Evolutionary conservation across 2,329 filamentous ascomycete species (phyloP).

Genomic region (Verticillium longisporum): DNA sequence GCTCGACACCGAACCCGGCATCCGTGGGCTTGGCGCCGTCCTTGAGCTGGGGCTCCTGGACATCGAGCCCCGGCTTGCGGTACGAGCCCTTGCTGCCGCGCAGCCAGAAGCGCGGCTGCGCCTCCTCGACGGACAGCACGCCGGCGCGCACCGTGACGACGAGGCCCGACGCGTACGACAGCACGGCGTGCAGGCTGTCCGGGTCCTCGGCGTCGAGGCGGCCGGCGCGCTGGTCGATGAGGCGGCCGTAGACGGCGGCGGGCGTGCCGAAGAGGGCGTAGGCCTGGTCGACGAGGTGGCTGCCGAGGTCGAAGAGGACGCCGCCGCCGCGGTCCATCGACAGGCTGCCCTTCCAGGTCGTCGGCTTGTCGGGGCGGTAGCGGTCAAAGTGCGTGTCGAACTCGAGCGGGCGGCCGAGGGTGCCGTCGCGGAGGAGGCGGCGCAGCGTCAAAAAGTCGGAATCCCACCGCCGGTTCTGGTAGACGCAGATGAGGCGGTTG

Average conservation of each 20-base stretch:
- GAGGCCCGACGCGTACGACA: slow-evolving; percentile 58
- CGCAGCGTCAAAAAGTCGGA: slow-evolving; percentile 66
- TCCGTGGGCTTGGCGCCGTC: slow-evolving; percentile 56
- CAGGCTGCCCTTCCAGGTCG: slow-evolving; percentile 61
- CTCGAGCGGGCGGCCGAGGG: slow-evolving; percentile 66
- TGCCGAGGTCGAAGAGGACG: slow-evolving; percentile 67
- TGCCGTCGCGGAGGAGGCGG: slow-evolving; percentile 51
- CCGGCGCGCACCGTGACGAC: slow-evolving; percentile 64
- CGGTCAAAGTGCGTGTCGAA: slow-evolving; percentile 79
- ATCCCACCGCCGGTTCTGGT: slow-evolving; percentile 74
- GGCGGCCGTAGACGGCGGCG: slow-evolving; percentile 56
- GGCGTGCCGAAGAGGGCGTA: slow-evolving; percentile 66
- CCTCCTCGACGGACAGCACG: slow-evolving; percentile 59
- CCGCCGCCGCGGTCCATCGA: slow-evolving; percentile 56
- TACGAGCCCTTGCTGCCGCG: slow-evolving; percentile 68
- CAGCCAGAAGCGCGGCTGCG: slow-evolving; percentile 72
- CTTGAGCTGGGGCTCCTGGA: slow-evolving; percentile 69
- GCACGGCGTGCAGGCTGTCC: slow-evolving; percentile 55
- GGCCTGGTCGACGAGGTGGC: slow-evolving; percentile 70
- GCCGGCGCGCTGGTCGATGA: slow-evolving; percentile 57
- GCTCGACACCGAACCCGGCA: slow-evolving; percentile 58
- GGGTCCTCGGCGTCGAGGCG: slow-evolving; percentile 39
- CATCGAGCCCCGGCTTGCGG: slow-evolving; percentile 64
- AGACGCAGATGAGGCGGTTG: slow-evolving; percentile 55
- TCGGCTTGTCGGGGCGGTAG: slow-evolving; percentile 52